Percentiles rank a stretch among this genome's conserved stretches.
phyloP scores from a whole-genome alignment of 352 stramenopile genomes.

The Globisporangium acanthophoron region DNA sequence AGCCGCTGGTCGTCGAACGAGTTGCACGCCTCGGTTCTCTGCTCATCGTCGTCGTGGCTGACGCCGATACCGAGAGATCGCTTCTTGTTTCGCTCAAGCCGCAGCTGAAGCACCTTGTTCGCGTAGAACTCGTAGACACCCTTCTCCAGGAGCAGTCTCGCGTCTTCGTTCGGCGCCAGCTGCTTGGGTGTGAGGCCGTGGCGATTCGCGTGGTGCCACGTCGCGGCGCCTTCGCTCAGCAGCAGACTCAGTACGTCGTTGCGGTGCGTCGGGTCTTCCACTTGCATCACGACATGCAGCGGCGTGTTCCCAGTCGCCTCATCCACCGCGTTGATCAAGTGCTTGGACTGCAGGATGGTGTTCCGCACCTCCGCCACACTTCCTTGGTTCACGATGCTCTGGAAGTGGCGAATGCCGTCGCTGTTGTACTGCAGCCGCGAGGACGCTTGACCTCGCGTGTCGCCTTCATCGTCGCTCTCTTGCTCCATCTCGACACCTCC shows the following conservation, averaged over 20 bases:
- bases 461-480: background rate
- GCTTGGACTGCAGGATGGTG: constrained; percentile 30
- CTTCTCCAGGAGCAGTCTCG: constrained; percentile 23
- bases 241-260: constrained; percentile 41
- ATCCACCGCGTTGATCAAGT: constrained; percentile 57
- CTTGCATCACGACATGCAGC: constrained; percentile 44
- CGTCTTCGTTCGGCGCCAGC: constrained; percentile 28
- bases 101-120: constrained; percentile 5
- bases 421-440: constrained; percentile 13
- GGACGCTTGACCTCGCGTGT: background rate
- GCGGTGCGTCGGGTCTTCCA: constrained; percentile 42
- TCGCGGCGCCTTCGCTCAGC: constrained; percentile 50
- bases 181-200: constrained; percentile 49
- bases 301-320: constrained; percentile 44
- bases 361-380: constrained; percentile 58
- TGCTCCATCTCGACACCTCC: constrained; percentile 24
- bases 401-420: constrained; percentile 36
- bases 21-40: background rate
- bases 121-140: constrained; percentile 52
- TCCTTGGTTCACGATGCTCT: constrained; percentile 31
- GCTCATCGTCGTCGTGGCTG: background rate
- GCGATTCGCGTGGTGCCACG: constrained; percentile 34
- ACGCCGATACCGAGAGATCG: background rate
- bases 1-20: constrained; percentile 18
- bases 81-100: background rate